phyloP scores from a whole-genome alignment of 2,329 filamentous ascomycete species.

The Triangularia verruculosa region DNA sequence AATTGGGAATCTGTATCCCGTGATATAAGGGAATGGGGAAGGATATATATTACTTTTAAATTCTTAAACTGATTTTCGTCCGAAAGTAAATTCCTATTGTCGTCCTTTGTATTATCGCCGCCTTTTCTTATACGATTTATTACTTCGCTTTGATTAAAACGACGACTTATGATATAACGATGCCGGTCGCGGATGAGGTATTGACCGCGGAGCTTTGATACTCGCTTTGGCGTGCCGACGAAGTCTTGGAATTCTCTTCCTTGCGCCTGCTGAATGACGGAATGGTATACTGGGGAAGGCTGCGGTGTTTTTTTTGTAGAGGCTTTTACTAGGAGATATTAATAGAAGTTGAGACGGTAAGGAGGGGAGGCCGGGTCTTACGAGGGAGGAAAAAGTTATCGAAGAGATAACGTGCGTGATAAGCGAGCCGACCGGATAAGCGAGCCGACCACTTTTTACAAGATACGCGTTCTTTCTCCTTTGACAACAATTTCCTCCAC shows the following conservation, averaged over 20 bases:
- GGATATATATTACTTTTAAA: slow-evolving; percentile 25
- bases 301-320: slow-evolving; percentile 28
- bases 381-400: slow-evolving; percentile 27
- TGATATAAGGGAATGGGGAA: slow-evolving; percentile 24
- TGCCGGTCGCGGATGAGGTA: slow-evolving; percentile 29
- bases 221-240: slow-evolving; percentile 22
- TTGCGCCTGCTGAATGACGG: slow-evolving; percentile 22
- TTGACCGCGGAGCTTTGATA: slow-evolving; percentile 25
- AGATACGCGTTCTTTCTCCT: too few relatives aligned
- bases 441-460: too few relatives aligned
- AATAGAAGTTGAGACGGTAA: slow-evolving; percentile 10
- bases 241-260: slow-evolving; percentile 19
- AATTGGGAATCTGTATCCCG: slow-evolving; percentile 5
- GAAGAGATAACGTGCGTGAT: too few relatives aligned
- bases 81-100: slow-evolving; percentile 24
- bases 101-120: slow-evolving; percentile 22
- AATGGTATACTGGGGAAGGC: slow-evolving; percentile 24
- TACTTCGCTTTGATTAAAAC: slow-evolving; percentile 25
- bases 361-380: slow-evolving; percentile 14
- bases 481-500: too few relatives aligned
- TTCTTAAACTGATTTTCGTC: slow-evolving; percentile 14
- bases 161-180: slow-evolving; percentile 27
- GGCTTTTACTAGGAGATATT: slow-evolving; percentile 25
- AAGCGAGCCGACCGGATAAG: too few relatives aligned
- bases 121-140: slow-evolving; percentile 11